Base-by-base conservation (phyloP, 306 rosid species). In the Acacia acuminata region DNA sequence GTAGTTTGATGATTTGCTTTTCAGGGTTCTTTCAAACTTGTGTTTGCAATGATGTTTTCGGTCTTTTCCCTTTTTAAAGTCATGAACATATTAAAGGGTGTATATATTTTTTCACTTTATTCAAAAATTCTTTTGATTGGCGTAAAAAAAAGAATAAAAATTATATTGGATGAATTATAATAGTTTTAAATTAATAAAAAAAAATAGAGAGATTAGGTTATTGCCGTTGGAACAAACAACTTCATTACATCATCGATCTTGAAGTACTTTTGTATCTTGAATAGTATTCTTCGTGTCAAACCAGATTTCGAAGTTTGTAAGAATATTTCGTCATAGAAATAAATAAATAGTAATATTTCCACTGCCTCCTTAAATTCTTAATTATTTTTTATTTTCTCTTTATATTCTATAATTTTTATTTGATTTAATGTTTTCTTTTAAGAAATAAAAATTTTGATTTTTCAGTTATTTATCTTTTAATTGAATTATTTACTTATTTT, bases 241-340 rank as follows among this genome's bases (percentile, higher is more conserved):
- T 61, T 25, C 38, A 70, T 45, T 71, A 30, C 86, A 61, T 83
- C 89, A 76, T 58, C 75, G 81, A 14, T 55, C 27, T 56, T 10
- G 64, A 25, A 20, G 30, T 20, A 8, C 36, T 24, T 60, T 5
- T 24, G 67, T 11, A 24, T 27, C 20, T 38, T 63, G 38, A 63
- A 25, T 27, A 63, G 12, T 27, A 63, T 63, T 63, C 68, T 25
- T 63, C 38, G 19, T 1, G 19, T 25, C 14, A 13, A 15, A 2
- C 4, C 7, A 63, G 68, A 27, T 27, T 27, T 63, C 8, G 14
- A 27, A 27, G 69, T 14, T 25, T 61, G 36, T 0, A 17, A 27
- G 36, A 63, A 63, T 27, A 27, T 32, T 32, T 32, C 36, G 10
- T 63, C 17, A 25, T 27, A 63, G 3, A 13, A 63, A 25, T 25